Evolutionary conservation across 2,329 filamentous ascomycete genomes (phyloP).

Genomic region (Paramyrothecium roridum): DNA sequence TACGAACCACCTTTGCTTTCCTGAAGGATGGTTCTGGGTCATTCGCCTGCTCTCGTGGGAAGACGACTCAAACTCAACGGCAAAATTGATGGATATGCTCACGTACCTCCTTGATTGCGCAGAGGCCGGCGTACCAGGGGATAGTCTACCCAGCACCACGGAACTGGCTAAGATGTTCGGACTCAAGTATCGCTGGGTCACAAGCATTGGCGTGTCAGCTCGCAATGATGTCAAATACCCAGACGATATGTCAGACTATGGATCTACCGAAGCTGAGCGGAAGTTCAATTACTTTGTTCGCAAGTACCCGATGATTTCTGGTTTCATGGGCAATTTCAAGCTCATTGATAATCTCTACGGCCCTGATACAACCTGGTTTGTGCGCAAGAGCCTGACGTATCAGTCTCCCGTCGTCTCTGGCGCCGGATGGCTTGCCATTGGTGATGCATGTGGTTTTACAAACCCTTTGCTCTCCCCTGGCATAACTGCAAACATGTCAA

Average conservation of each 20-base stretch:
- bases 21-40: not conserved
- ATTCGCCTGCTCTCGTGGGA: not conserved
- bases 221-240: too few species aligned
- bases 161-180: too few species aligned
- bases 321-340: conserved; percentile 3
- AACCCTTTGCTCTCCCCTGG: conserved; percentile 1
- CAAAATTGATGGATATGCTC: conserved; percentile 3
- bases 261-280: too few species aligned
- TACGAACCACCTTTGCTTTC: not conserved
- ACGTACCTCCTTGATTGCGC: too few species aligned
- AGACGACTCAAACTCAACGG: not conserved
- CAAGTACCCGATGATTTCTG: conserved; percentile 1
- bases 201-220: too few species aligned
- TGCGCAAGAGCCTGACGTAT: conserved; percentile 4
- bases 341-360: conserved; percentile 3
- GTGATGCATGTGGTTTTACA: conserved; percentile 2
- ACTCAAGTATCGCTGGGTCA: too few species aligned
- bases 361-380: conserved; percentile 3
- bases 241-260: too few species aligned
- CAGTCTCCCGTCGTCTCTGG: conserved; percentile 4
- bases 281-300: conserved; percentile 2
- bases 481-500: conserved; percentile 1
- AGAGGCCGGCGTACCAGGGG: too few species aligned
- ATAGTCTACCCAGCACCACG: too few species aligned
- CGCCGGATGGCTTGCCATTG: conserved; percentile 2